Evolutionary conservation across 495 filamentous ascomycete genomes (phyloP).

Genomic region (Xylaria curta): DNA sequence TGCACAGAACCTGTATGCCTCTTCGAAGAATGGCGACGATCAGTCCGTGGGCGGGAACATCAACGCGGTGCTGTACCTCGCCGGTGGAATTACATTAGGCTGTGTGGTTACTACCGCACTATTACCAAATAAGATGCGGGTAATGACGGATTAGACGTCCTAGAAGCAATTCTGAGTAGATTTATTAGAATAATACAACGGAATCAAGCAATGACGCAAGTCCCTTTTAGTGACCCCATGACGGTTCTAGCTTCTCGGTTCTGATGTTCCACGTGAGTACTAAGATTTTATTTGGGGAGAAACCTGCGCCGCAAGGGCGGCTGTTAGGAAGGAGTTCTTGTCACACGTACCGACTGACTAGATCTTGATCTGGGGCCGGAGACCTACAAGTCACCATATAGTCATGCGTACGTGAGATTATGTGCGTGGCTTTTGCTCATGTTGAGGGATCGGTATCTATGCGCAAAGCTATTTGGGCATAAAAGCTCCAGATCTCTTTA

Average conservation of each 20-base stretch:
- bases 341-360: background rate
- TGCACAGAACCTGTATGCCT: constrained; percentile 43
- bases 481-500: too few species aligned
- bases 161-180: background rate
- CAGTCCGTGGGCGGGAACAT: constrained; percentile 19
- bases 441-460: background rate
- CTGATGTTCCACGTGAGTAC: background rate
- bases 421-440: background rate
- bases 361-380: background rate
- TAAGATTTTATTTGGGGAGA: background rate
- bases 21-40: background rate
- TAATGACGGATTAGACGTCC: background rate
- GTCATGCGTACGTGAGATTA: background rate
- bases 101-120: constrained; percentile 49
- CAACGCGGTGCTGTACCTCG: constrained; percentile 51
- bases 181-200: background rate
- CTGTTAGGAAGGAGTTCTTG: background rate
- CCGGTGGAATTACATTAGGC: constrained; percentile 50
- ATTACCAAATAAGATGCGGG: constrained; percentile 38
- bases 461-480: background rate
- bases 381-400: background rate
- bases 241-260: too few species aligned
- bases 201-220: background rate
- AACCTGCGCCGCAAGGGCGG: too few species aligned
- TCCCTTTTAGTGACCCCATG: background rate